Conservation (phyloP, 2,329 filamentous ascomycete genomes). For the Xylogone sp. region DNA sequence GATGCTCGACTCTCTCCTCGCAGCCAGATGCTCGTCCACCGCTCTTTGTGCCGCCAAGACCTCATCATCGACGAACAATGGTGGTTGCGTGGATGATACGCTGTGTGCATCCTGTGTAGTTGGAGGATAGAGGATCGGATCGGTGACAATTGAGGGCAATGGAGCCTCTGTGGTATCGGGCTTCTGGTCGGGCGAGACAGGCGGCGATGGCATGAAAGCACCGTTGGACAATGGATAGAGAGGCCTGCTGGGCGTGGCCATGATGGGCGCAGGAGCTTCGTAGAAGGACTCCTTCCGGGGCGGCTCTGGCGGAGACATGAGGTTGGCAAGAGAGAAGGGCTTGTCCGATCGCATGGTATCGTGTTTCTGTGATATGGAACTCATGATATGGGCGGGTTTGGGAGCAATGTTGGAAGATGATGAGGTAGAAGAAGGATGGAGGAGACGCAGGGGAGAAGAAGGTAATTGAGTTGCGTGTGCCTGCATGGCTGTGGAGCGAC, state of each 20-base stretch:
- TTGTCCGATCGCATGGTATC: background rate
- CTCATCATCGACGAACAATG: constrained; percentile 47
- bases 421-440: background rate
- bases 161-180: constrained; percentile 5
- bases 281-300: constrained; percentile 50
- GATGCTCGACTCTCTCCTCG: constrained; percentile 20
- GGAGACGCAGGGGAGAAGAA: background rate
- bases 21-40: constrained; percentile 39
- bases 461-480: constrained; percentile 15
- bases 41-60: constrained; percentile 35
- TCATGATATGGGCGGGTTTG: background rate
- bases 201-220: constrained; percentile 45
- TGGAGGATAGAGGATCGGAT: constrained; percentile 55
- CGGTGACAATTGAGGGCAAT: constrained; percentile 31
- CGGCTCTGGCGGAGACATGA: constrained; percentile 62
- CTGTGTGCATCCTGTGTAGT: constrained; percentile 31
- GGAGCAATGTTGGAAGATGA: background rate
- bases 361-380: background rate
- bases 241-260: background rate
- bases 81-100: constrained; percentile 39
- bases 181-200: constrained; percentile 49
- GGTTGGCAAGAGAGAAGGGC: constrained; percentile 32
- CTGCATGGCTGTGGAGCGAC: constrained; percentile 15
- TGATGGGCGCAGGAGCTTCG: constrained; percentile 15
- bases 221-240: constrained; percentile 8